Conservation (phyloP, 78 protist genomes). For the Anaeramoeba flamelloides region DNA sequence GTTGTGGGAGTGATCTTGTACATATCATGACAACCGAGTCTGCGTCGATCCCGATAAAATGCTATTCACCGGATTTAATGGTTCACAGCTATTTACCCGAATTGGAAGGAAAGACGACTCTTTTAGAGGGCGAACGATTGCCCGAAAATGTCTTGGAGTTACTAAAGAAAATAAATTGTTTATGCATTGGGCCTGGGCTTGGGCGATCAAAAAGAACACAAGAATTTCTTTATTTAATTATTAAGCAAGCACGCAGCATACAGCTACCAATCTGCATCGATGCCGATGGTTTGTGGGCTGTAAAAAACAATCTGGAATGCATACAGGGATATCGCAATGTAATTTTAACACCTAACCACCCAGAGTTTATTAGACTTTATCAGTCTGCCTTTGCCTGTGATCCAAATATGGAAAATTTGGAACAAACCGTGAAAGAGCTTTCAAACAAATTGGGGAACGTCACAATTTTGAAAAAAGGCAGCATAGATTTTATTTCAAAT, state of each 20-base stretch:
- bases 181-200: background rate
- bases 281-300: background rate
- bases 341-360: background rate
- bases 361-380: background rate
- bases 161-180: background rate
- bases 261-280: background rate
- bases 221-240: background rate
- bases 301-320: background rate
- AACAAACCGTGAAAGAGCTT: background rate
- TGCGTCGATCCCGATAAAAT: background rate
- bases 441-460: background rate
- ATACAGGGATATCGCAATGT: background rate
- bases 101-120: background rate
- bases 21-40: background rate
- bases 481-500: background rate
- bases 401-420: slow-evolving; percentile 1
- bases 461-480: background rate
- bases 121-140: background rate
- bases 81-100: background rate
- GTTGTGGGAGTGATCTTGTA: background rate
- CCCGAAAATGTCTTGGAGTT: background rate
- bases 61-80: background rate
- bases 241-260: background rate
- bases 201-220: background rate
- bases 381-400: background rate